phyloP scores from a whole-genome alignment of 148 eudicot genomes.

The Vaccinium macrocarpon region DNA sequence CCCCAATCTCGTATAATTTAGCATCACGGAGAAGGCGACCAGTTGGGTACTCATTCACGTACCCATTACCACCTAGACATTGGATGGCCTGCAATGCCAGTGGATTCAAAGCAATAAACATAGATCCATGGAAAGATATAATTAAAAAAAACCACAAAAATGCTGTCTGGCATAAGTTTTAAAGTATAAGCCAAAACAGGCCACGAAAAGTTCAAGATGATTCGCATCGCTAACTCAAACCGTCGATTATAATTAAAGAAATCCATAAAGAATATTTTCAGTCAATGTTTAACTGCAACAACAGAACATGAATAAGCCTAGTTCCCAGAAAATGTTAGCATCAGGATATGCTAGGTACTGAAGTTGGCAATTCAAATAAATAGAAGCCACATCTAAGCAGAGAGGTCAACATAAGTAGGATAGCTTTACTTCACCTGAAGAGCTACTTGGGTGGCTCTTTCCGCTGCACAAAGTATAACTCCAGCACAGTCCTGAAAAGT shows the following conservation, averaged over 20 bases:
- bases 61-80: constrained; percentile 94
- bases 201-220: not conserved
- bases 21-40: constrained; percentile 98
- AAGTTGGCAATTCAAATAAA: not conserved
- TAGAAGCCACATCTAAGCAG: not conserved
- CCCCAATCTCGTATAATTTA: constrained; percentile 92
- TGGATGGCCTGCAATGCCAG: constrained; percentile 73
- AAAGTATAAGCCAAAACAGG: not conserved
- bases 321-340: not conserved
- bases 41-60: constrained; percentile 88
- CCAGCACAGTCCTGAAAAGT: constrained; percentile 88
- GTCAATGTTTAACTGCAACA: not conserved
- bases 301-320: not conserved
- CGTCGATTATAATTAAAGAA: not conserved
- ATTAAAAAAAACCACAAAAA: not conserved
- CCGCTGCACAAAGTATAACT: constrained; percentile 85
- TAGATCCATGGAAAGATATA: not conserved
- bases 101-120: not conserved
- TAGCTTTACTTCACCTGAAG: constrained; percentile 58
- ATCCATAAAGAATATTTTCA: not conserved
- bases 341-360: not conserved
- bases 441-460: constrained; percentile 99
- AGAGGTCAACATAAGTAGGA: not conserved
- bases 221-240: not conserved
- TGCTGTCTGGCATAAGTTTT: not conserved